phyloP scores from a whole-genome alignment of 192 early-diverging fungal genomes.

The Chytriomyces hyalinus region DNA sequence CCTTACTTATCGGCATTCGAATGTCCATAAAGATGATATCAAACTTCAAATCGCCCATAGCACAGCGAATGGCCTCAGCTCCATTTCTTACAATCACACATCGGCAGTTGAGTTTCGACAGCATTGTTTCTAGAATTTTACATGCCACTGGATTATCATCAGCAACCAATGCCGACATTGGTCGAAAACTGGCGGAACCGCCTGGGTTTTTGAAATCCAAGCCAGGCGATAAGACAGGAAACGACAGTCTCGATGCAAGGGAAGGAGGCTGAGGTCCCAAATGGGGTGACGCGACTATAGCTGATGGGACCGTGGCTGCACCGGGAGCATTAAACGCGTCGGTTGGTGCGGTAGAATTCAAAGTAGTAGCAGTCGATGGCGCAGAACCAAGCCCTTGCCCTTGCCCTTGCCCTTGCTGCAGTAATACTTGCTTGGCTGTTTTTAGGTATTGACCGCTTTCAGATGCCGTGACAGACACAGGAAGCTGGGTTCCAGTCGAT shows the following conservation, averaged over 20 bases:
- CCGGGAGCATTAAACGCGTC: neutral
- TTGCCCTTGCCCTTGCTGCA: conserved; percentile 16
- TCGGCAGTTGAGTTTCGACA: conserved; percentile 73
- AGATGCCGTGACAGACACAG: conserved; percentile 6
- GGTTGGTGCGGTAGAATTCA: neutral
- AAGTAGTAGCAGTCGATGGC: neutral
- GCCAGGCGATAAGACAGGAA: neutral
- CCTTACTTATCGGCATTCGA: conserved; percentile 87
- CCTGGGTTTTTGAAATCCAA: neutral
- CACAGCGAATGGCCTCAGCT: conserved; percentile 86
- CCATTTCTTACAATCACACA: conserved; percentile 89
- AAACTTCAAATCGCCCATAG: conserved; percentile 87
- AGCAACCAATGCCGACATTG: conserved; percentile 71
- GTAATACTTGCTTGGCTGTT: conserved; percentile 40
- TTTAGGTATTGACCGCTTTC: conserved; percentile 37
- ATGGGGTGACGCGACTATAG: conserved; percentile 22
- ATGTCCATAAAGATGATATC: conserved; percentile 95
- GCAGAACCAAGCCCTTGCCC: conserved; percentile 7
- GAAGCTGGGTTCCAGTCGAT: conserved; percentile 18
- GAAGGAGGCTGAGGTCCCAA: neutral
- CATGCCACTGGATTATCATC: conserved; percentile 91
- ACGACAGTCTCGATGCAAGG: conserved; percentile 4
- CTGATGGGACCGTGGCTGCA: neutral
- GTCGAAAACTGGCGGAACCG: conserved; percentile 7
- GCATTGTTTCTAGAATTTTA: conserved; percentile 90